A percentile compares a stretch with the other conserved stretches of the same genome.
Conservation (phyloP, 306 rosid species). For the Casuarina cunninghamiana region DNA sequence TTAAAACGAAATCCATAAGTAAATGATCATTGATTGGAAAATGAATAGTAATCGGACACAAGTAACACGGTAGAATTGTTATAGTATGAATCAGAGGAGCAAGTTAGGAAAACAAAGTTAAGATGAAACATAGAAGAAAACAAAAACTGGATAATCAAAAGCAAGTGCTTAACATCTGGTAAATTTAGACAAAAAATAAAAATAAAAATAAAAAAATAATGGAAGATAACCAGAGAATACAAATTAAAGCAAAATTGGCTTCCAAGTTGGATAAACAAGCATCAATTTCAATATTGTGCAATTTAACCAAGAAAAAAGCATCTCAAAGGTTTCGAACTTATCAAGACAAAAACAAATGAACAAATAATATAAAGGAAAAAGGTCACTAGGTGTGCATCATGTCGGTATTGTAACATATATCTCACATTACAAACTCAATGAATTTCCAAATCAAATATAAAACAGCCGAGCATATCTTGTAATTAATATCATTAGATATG, state of each 20-base stretch:
- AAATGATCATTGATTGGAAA: conserved; percentile 20
- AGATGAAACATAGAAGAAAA: background rate
- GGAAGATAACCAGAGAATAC: background rate
- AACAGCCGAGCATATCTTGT: too few species aligned
- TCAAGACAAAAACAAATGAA: background rate
- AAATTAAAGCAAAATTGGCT: background rate
- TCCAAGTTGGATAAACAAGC: background rate
- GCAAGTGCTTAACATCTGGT: background rate
- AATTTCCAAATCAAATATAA: too few species aligned
- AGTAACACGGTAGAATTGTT: background rate
- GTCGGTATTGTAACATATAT: background rate
- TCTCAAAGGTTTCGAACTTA: background rate
- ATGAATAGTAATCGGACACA: background rate
- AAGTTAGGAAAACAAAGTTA: background rate
- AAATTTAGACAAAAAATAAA: background rate
- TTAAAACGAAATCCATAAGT: conserved; percentile 18
- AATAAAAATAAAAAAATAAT: background rate
- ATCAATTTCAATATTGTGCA: background rate
- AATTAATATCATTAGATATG: too few species aligned
- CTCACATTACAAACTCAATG: background rate
- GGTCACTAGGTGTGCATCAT: background rate
- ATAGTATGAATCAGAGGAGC: background rate
- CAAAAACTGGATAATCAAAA: background rate
- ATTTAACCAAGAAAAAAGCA: background rate
- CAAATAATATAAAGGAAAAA: too few species aligned